Evolutionary conservation across 1,139 yeast species (phyloP).

Genomic region (Diutina mesorugosa): DNA sequence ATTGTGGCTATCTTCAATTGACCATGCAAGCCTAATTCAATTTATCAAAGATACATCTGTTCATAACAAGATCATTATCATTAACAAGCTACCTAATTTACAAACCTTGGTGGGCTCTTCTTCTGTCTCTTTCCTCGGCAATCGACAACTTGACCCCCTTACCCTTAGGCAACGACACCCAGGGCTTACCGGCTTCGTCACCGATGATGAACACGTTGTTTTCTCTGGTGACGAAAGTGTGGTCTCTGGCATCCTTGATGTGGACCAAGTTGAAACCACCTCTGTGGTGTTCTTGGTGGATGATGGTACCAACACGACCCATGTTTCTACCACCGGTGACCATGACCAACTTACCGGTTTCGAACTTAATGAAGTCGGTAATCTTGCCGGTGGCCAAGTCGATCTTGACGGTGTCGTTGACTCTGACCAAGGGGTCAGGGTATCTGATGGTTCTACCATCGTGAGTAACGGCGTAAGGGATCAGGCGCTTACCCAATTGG

Average conservation of each 20-base stretch:
- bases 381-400: constrained; percentile 94
- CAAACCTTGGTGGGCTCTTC: constrained; percentile 62
- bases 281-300: constrained; percentile 98
- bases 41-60: no score
- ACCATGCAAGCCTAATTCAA: no score
- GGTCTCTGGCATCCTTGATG: constrained; percentile 94
- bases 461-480: constrained; percentile 97
- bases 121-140: constrained; percentile 99
- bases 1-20: no score
- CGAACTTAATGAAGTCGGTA: constrained; percentile 84
- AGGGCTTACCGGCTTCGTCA: constrained; percentile 88
- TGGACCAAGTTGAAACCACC: constrained; percentile 99
- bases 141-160: constrained; percentile 98
- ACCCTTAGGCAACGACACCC: constrained; percentile 98
- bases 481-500: constrained; percentile 95
- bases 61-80: background rate
- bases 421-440: constrained; percentile 96
- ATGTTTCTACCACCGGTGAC: constrained; percentile 99
- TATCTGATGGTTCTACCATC: constrained; percentile 99
- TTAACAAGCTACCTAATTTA: constrained; percentile 9
- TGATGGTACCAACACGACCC: constrained; percentile 98
- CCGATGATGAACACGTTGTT: constrained; percentile 95
- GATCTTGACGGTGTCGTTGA: constrained; percentile 94
- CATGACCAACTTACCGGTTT: constrained; percentile 92
- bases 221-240: constrained; percentile 97